Evolutionary conservation across 441 rosid species (phyloP), one percentile per base, ranked within the genome.

Genomic region (Adansonia gregorii): DNA sequence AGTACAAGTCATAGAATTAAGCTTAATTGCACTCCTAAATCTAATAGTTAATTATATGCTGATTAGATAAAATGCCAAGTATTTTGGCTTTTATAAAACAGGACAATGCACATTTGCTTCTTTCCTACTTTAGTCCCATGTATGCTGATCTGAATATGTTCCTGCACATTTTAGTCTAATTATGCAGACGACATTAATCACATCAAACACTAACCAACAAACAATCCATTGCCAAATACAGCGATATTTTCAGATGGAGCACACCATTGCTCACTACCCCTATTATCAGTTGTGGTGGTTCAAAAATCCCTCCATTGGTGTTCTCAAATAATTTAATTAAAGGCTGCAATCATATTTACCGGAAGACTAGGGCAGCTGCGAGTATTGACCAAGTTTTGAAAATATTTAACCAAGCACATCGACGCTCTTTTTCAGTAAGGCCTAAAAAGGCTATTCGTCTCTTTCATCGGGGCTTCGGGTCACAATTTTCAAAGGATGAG

Each of bases 401-500:
- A 41, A 51, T 8, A 39, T 7, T 41, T 56, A 72, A 12, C 56
- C 48, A 41, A 56, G 9, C 24, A 46, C 3, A 9, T 14, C 0
- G 49, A 64, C 51, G 15, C 67, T 22, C 59, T 27, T 75, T 48
- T 43, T 15, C 1, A 1, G 61, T 43, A 31, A 20, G 17, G 46
- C 56, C 45, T 60, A 61, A n/a, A 51, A 65, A 6, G 3, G 64
- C 27, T 54, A 19, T 39, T 65, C 43, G 4, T 64, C n/a, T 31
- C 58, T 31, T 35, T 35, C 75, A 39, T 69, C 59, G 17, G 79
- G 81, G 31, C 65, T 70, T 45, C 91, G 86, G 22, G 87, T 79
- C 76, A 89, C 93, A 4, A 96, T 96, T 83, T 81, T 89, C 35
- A 96, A 73, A 24, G 99, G 98, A 78, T 91, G 99, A 41, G 96